phyloP scores from a whole-genome alignment of 2,329 filamentous ascomycete genomes.

The Cryphonectria japonica region DNA sequence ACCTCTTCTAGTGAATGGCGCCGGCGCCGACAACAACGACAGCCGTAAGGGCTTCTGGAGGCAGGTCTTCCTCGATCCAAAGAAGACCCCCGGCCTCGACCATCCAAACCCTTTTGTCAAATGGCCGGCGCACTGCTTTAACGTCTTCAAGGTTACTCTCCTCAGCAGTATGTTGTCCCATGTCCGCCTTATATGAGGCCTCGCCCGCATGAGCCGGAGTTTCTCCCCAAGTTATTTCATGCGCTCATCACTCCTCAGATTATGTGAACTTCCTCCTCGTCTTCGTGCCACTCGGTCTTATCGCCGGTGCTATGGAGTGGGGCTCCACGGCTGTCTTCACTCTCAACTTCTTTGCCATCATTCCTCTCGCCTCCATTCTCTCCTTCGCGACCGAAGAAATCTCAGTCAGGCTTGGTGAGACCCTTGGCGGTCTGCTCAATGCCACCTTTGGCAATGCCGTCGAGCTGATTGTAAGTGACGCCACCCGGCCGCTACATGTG shows the following conservation, averaged over 20 bases:
- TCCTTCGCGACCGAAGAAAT: slow-evolving; percentile 82
- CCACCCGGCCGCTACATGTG: background rate
- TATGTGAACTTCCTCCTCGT: slow-evolving; percentile 73
- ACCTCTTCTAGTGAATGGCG: slow-evolving; percentile 45
- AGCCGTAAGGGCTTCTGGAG: slow-evolving; percentile 34
- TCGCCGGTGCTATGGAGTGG: slow-evolving; percentile 66
- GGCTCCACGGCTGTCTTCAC: slow-evolving; percentile 70
- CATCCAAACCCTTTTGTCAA: slow-evolving; percentile 51
- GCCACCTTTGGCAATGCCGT: slow-evolving; percentile 82
- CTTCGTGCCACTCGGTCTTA: slow-evolving; percentile 73
- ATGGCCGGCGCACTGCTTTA: slow-evolving; percentile 54
- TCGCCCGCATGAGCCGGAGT: background rate
- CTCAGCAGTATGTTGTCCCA: slow-evolving; percentile 56
- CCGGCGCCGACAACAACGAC: slow-evolving; percentile 27
- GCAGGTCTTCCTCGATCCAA: slow-evolving; percentile 52
- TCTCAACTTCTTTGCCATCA: slow-evolving; percentile 81
- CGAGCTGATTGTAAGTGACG: slow-evolving; percentile 68
- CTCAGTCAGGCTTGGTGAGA: slow-evolving; percentile 71
- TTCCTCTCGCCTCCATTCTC: slow-evolving; percentile 73
- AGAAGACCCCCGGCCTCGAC: slow-evolving; percentile 56
- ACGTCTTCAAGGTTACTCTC: slow-evolving; percentile 60
- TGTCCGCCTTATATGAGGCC: background rate
- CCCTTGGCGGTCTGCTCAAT: slow-evolving; percentile 73
- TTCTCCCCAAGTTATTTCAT: background rate
- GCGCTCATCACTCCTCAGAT: slow-evolving; percentile 41